Percentiles rank a stretch among this genome's conserved stretches.
Evolutionary conservation across 306 rosid species (phyloP).

Genomic region (Medicago lupulina): DNA sequence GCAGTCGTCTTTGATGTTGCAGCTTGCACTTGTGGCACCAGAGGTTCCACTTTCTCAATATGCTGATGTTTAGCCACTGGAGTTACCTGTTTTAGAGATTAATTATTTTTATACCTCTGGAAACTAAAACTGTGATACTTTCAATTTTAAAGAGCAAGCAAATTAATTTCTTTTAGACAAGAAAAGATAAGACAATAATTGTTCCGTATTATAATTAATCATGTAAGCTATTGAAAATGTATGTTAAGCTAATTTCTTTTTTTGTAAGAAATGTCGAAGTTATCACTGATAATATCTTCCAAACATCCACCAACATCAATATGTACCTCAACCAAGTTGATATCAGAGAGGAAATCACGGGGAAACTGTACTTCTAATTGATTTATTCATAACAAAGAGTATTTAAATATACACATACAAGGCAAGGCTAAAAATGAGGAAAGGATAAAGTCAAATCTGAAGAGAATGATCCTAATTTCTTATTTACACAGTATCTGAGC

Average conservation of each 20-base stretch:
- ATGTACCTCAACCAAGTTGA: neutral
- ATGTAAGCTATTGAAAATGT: conserved; percentile 20
- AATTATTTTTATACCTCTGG: conserved; percentile 27
- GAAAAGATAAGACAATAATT: conserved; percentile 15
- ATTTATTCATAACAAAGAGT: neutral
- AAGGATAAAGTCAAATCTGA: neutral
- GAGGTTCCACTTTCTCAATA: conserved; percentile 69
- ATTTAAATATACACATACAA: neutral
- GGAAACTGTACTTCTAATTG: neutral
- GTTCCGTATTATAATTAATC: conserved; percentile 25
- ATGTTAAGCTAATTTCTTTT: neutral
- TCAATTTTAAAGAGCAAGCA: conserved; percentile 12
- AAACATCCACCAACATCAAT: conserved; percentile 2
- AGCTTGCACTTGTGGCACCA: conserved; percentile 51
- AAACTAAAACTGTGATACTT: conserved; percentile 3
- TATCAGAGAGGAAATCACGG: neutral
- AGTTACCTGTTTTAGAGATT: conserved; percentile 57
- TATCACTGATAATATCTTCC: conserved; percentile 6
- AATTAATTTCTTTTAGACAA: neutral
- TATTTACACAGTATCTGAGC: neutral
- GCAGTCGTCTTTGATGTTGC: conserved; percentile 63
- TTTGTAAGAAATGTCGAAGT: conserved; percentile 15
- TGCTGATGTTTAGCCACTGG: conserved; percentile 64
- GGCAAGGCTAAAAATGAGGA: neutral
- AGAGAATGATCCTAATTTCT: neutral